Percentiles rank a stretch among this genome's conserved stretches.
phyloP scores from a whole-genome alignment of 179 eudicot genomes.

The Corrigiola litoralis region DNA sequence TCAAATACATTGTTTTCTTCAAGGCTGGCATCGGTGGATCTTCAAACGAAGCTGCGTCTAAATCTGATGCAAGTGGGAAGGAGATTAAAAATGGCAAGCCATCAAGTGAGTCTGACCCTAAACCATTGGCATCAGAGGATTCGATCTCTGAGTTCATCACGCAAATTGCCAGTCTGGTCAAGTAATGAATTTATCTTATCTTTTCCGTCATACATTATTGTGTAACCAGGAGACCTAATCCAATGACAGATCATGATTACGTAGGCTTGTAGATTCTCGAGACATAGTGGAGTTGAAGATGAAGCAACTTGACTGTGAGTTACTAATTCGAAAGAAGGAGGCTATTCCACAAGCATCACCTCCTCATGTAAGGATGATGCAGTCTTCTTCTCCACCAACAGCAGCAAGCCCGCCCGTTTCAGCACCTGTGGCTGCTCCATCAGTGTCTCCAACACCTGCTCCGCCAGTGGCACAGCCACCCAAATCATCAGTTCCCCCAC shows the following conservation, averaged over 20 bases:
- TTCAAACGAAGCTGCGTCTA: slow-evolving; percentile 34
- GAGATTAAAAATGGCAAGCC: slow-evolving; percentile 37
- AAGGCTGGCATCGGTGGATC: slow-evolving; percentile 60
- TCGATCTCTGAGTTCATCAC: slow-evolving; percentile 63
- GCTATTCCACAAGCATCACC: slow-evolving; percentile 56
- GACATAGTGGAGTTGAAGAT: slow-evolving; percentile 84
- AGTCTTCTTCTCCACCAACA: slow-evolving; percentile 39
- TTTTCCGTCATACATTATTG: background rate
- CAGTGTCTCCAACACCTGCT: slow-evolving; percentile 39
- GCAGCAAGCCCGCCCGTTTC: slow-evolving; percentile 22
- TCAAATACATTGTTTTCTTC: slow-evolving; percentile 28
- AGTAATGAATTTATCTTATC: slow-evolving; percentile 36
- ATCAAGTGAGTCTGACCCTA: slow-evolving; percentile 31
- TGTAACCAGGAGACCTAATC: background rate
- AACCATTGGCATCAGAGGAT: slow-evolving; percentile 51
- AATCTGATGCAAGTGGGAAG: slow-evolving; percentile 25
- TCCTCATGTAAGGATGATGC: slow-evolving; percentile 56
- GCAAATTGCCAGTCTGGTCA: slow-evolving; percentile 77
- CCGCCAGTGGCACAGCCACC: slow-evolving; percentile 45
- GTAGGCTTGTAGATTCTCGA: slow-evolving; percentile 90
- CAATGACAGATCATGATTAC: background rate
- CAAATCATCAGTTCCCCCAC: slow-evolving; percentile 64
- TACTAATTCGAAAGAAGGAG: slow-evolving; percentile 77
- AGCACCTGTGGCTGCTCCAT: slow-evolving; percentile 27
- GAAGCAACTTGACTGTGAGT: slow-evolving; percentile 80